Evolutionary conservation across 768 basidiomycete genomes (phyloP), one percentile per base, ranked within the genome.

Genomic region (Gloeostereum incarnatum): DNA sequence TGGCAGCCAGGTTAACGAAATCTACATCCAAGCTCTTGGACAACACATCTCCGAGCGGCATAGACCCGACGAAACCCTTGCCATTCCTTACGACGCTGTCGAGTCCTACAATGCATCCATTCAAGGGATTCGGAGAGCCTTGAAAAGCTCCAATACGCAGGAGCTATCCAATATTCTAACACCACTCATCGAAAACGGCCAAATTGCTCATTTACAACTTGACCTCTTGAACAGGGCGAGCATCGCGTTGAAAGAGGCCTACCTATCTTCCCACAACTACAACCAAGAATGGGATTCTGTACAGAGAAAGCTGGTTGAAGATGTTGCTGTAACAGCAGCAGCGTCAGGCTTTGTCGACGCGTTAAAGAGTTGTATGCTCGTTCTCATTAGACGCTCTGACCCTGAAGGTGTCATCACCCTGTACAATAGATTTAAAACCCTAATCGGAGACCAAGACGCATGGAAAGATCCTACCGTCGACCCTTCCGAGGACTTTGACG

Each of bases 321-420:
- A 68, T 38, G 66, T 83, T 34, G 72, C 75, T 5, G 35, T 81
- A 16, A 50, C 60, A 25, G 59, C 69, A 5, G 75, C 80, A 0
- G 60, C 50, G 8, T 54, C 51, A 20, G 62, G 69, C 21, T 63
- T 63, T 6, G 58, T 66, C 10, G 62, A 66, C 8, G 72, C 72
- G 3, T 56, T 85, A 33, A 59, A 59, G 36, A 63, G 68, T 16
- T 63, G 68, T 44, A 66, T 85, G 69, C 46, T 63, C 31, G 49
- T 55, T 25, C 58, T 71, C 45, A 50, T 83, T 39, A 52, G 56
- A 29, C 49, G 51, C 13, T 53, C 60, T 10, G 54, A 80, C 39
- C 49, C 63, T n/a, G 45, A 55, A 7, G 53, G 60, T 6, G 68
- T 69, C 27, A 48, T 78, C 20, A 49, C 57, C 27, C 54, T 82